Base-by-base conservation (phyloP, 352 stramenopile species). In the Thraustochytrium sp. region DNA sequence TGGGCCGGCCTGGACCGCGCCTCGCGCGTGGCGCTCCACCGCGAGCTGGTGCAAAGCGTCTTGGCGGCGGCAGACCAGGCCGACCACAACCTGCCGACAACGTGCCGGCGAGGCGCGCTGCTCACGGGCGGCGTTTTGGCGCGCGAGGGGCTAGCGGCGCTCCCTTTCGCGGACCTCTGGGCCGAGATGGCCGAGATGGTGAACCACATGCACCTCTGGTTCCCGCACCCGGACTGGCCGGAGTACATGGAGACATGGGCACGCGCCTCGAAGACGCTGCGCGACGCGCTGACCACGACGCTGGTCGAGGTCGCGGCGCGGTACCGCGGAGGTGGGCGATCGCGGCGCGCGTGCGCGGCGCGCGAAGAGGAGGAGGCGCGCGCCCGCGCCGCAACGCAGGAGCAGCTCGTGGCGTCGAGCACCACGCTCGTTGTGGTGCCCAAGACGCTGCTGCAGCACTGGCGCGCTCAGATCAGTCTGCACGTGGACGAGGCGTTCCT, bases 381-480 rank as follows among this genome's bases (percentile, higher is more conserved):
- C 5, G 31, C 8, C 31, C 5, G 77, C n/a, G 46, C 34, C 8
- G 51, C 55, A 36, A 13, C 16, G 46, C 9, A 46, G 36, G 51
- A 23, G 4, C 16, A 1, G 37, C 48, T 93, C 4, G 13, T 88
- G n/a, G 77, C 87, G 16, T 90, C 88, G 31, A 85, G 77, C 29
- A 86, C 80, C 2, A 94, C 90, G 23, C 85, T 94, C 11, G 59
- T 94, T 13, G 88, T 94, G n/a, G 89, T 93, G 44, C 91, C 91
- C 36, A 82, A 86, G 48, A 86, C 88, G 21, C 83, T 94, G 36
- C 42, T 94, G 29, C 83, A 90, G 51, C 90, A 94, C 85, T 94
- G 91, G 91, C 76, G 78, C 11, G 84, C 92, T 37, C 90, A 94
- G 87, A 88, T 94, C 18, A 48, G 82, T 8, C 18, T 85, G 31